phyloP scores from a whole-genome alignment of 2,329 filamentous ascomycete species.

The Thelonectria olida region DNA sequence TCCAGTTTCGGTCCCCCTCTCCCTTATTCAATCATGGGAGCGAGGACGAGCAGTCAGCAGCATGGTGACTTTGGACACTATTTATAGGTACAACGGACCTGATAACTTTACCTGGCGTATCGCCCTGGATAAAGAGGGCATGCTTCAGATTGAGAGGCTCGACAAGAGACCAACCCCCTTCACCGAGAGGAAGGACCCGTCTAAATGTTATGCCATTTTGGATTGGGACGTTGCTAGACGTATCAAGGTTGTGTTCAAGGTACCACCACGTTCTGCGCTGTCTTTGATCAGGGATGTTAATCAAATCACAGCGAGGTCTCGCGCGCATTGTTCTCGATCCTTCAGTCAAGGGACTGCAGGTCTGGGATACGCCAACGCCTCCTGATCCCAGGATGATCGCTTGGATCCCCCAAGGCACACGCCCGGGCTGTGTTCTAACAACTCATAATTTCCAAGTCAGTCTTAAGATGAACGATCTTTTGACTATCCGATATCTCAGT shows the following conservation, averaged over 20 bases:
- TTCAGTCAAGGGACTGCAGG: neutral
- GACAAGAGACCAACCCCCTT: neutral
- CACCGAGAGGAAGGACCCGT: neutral
- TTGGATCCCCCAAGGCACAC: neutral
- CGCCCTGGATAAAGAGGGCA: neutral
- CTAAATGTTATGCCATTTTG: neutral
- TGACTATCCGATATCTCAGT: neutral
- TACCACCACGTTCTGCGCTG: neutral
- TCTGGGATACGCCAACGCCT: conserved; percentile 14
- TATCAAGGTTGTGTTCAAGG: neutral
- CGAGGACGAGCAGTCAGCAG: too few species aligned
- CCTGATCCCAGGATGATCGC: neutral
- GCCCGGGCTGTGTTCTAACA: neutral
- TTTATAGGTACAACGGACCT: neutral
- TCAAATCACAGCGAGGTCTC: too few species aligned
- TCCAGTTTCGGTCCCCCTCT: too few species aligned
- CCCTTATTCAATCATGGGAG: neutral
- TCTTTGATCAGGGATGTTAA: too few species aligned
- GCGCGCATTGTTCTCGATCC: too few species aligned
- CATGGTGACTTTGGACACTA: neutral
- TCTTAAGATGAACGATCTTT: neutral
- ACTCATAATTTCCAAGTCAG: neutral
- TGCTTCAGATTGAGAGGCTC: neutral
- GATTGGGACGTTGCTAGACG: neutral
- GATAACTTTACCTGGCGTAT: neutral